Evolutionary conservation across 805 yeast genomes (phyloP).

Genomic region (Myxozyma melibiosi): DNA sequence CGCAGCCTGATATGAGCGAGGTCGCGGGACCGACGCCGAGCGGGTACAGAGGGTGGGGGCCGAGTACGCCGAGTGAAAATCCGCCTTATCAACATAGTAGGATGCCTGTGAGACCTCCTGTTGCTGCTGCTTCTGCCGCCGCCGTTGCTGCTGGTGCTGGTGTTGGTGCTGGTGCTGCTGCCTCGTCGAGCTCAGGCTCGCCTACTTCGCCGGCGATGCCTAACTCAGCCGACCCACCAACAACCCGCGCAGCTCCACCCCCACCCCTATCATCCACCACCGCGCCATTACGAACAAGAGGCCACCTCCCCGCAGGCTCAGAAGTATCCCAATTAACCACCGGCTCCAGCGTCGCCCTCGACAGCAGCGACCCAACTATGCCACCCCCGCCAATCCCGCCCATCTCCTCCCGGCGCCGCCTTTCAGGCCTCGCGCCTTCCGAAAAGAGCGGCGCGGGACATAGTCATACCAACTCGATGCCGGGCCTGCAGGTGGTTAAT

Average conservation of each 20-base stretch:
- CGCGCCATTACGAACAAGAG: too few relatives aligned
- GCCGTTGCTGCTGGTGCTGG: neutral
- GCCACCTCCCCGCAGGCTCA: too few relatives aligned
- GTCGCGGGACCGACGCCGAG: neutral
- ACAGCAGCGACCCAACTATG: neutral
- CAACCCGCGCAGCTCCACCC: too few relatives aligned
- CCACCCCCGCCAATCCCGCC: conserved; percentile 26
- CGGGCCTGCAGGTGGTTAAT: neutral
- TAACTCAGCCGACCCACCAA: neutral
- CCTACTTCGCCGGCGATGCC: neutral
- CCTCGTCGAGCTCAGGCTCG: neutral
- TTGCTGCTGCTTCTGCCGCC: neutral
- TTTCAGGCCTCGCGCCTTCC: neutral
- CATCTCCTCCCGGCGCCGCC: conserved; percentile 20
- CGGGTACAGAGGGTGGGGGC: conserved; percentile 33
- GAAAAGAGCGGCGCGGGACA: neutral
- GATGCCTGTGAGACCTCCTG: neutral
- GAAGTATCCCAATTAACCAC: too few relatives aligned
- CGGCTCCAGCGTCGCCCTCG: too few relatives aligned
- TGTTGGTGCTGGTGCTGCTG: neutral
- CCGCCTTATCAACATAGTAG: neutral
- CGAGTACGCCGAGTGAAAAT: conserved; percentile 13
- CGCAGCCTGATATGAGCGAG: conserved; percentile 17
- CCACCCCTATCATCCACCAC: too few relatives aligned
- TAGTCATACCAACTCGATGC: conserved; percentile 3